Base-by-base conservation (phyloP, 768 basidiomycete genomes). In the Suillus decipiens region DNA sequence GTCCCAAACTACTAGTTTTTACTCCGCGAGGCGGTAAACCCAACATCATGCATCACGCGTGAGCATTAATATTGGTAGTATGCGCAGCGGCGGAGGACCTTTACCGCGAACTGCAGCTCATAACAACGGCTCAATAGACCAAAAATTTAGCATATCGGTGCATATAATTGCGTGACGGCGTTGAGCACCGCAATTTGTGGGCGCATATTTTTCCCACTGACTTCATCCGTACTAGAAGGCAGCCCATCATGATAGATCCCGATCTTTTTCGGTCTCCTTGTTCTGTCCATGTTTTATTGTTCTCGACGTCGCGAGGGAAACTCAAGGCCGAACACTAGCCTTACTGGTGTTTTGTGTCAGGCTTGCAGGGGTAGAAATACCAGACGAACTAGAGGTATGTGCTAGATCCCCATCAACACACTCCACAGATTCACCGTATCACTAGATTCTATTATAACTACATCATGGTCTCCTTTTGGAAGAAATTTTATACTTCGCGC, bases 141-240 rank as follows among this genome's bases (percentile, higher is more conserved):
- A 43, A 43, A n/a, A 17, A 8, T 19, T n/a, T 19, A 17, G 17
- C 42, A 8, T 12, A n/a, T 45, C 10, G 10, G n/a, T 48, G 14
- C 12, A 48, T 28, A 48, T 48, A 48, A 48, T 48, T 15, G 24
- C 15, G 24, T 48, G 24, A 48, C 14, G 8, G 54, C 37, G 34
- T 24, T 37, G 34, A 5, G 53, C 54, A 15, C 4, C 24, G n/a
- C n/a, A 37, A 37, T 37, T 24, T 55, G 54, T 55, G 54, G 34
- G 54, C 34, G 34, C 14, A 19, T 36, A 7, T 54, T 34, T 33
- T 34, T 55, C 54, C 54, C 54, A 55, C 54, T 55, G n/a, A 15
- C 12, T 55, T 22, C n/a, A n/a, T 15, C 12, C 45, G 11, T 43
- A n/a, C 34, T 34, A 11, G n/a, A 9, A 28, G 28, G 28, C 28